A percentile compares a stretch with the other conserved stretches of the same genome.
These are phyloP conservation scores for Colletotrichum sp. DNA, from an alignment of 2,329 filamentous ascomycete species.

Conservation along the genomic window DNA sequence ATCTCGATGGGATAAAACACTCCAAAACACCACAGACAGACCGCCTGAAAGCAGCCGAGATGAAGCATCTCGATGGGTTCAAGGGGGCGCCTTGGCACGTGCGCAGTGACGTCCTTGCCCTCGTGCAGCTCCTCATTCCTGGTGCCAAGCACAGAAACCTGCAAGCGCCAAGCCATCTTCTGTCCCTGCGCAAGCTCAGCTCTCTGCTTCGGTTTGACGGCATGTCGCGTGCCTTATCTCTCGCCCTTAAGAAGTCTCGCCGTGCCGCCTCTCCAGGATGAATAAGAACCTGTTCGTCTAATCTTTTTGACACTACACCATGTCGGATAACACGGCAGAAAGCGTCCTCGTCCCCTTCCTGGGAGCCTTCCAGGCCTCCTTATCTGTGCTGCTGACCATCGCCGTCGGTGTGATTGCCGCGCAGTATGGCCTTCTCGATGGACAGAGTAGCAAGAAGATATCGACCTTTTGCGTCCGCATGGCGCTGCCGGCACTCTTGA, in stretches of 20 bases:
- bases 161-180: not conserved
- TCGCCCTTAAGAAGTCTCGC: not conserved
- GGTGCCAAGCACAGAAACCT: not conserved
- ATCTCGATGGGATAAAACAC: not conserved
- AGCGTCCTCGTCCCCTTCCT: constrained; percentile 41
- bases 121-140: no score
- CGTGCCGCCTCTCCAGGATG: not conserved
- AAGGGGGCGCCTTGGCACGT: constrained; percentile 6
- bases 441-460: constrained; percentile 40
- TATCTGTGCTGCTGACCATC: constrained; percentile 53
- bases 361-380: constrained; percentile 49
- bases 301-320: not conserved
- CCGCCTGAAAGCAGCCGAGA: not conserved
- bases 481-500: constrained; percentile 50
- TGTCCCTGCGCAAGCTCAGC: not conserved
- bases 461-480: constrained; percentile 52
- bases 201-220: not conserved
- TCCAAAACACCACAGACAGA: not conserved
- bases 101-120: constrained; percentile 19
- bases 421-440: constrained; percentile 39
- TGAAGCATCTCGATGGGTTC: not conserved
- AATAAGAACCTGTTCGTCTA: no score
- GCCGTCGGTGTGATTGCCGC: constrained; percentile 47
- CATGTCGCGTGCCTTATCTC: not conserved
- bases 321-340: constrained; percentile 9